Evolutionary conservation across 192 early-diverging fungal genomes (phyloP).

Genomic region (Oehlia diaphana): DNA sequence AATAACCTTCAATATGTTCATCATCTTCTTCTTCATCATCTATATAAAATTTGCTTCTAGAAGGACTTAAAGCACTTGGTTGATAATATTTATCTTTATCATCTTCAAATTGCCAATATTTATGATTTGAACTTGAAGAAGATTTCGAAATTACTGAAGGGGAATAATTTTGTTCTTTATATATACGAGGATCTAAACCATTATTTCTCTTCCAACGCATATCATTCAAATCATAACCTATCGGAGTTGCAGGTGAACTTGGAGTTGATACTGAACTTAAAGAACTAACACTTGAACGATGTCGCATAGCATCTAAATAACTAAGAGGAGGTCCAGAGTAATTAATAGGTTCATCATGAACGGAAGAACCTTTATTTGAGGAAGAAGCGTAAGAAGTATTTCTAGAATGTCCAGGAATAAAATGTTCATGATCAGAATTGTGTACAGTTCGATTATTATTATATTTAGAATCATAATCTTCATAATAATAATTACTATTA

Average conservation of each 20-base stretch:
- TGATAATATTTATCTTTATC: slow-evolving; percentile 16
- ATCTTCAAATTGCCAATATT: slow-evolving; percentile 9
- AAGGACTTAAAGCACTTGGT: not conserved
- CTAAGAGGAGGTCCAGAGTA: not conserved
- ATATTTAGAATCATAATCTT: not conserved
- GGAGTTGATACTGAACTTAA: slow-evolving; percentile 27
- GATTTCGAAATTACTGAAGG: slow-evolving; percentile 1
- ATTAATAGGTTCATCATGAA: not conserved
- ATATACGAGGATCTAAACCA: slow-evolving; percentile 9
- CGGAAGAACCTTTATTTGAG: not conserved
- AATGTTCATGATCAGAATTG: not conserved
- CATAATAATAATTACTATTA: not conserved
- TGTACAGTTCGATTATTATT: not conserved
- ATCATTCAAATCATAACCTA: slow-evolving; percentile 19
- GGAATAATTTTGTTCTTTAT: slow-evolving; percentile 25
- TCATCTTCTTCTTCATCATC: slow-evolving; percentile 20
- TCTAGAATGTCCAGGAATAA: slow-evolving; percentile 11
- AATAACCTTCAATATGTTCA: not conserved
- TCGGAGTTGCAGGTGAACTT: slow-evolving; percentile 24
- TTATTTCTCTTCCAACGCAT: not conserved
- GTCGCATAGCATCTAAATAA: not conserved
- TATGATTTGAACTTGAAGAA: not conserved
- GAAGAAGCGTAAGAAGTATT: slow-evolving; percentile 24
- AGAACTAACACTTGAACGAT: slow-evolving; percentile 15
- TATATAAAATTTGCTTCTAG: slow-evolving; percentile 8